phyloP scores from a whole-genome alignment of 1,139 yeast genomes.

The Diutina siamensis region DNA sequence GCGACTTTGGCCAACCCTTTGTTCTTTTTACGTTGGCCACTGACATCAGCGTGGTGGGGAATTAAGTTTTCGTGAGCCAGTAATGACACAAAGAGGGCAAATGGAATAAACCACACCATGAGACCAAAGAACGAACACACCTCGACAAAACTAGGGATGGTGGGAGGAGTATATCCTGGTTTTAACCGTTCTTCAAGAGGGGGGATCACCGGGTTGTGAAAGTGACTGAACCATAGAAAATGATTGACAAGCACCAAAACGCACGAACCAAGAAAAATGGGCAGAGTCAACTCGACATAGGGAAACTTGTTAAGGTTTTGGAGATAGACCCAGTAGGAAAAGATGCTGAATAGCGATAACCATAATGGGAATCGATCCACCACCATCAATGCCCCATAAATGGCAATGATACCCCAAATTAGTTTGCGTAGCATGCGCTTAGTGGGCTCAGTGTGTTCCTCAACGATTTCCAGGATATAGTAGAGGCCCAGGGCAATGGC shows the following conservation, averaged over 20 bases:
- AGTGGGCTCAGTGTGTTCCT: slow-evolving; percentile 84
- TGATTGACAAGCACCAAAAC: slow-evolving; percentile 69
- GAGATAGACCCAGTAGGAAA: slow-evolving; percentile 59
- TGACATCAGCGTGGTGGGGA: slow-evolving; percentile 44
- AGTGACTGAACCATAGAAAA: slow-evolving; percentile 81
- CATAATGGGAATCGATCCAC: slow-evolving; percentile 73
- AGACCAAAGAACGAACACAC: slow-evolving; percentile 90
- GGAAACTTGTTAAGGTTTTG: slow-evolving; percentile 79
- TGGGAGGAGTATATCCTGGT: slow-evolving; percentile 52
- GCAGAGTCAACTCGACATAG: slow-evolving; percentile 61
- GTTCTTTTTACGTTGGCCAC: slow-evolving; percentile 21
- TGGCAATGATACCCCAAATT: slow-evolving; percentile 46
- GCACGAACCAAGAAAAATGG: slow-evolving; percentile 62
- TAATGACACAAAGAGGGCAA: slow-evolving; percentile 80
- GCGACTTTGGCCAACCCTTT: slow-evolving; percentile 53
- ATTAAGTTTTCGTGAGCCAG: slow-evolving; percentile 87
- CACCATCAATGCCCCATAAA: slow-evolving; percentile 45
- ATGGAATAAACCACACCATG: slow-evolving; percentile 90
- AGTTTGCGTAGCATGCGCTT: slow-evolving; percentile 51
- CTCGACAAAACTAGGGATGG: slow-evolving; percentile 73
- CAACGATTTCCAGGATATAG: slow-evolving; percentile 84
- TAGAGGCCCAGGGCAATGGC: slow-evolving; percentile 78
- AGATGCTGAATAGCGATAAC: slow-evolving; percentile 52
- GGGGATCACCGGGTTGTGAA: slow-evolving; percentile 56
- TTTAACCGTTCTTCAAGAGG: slow-evolving; percentile 43